Evolutionary conservation across 106 monocot genomes (phyloP).

Genomic region (Dactylorhiza incarnata): DNA sequence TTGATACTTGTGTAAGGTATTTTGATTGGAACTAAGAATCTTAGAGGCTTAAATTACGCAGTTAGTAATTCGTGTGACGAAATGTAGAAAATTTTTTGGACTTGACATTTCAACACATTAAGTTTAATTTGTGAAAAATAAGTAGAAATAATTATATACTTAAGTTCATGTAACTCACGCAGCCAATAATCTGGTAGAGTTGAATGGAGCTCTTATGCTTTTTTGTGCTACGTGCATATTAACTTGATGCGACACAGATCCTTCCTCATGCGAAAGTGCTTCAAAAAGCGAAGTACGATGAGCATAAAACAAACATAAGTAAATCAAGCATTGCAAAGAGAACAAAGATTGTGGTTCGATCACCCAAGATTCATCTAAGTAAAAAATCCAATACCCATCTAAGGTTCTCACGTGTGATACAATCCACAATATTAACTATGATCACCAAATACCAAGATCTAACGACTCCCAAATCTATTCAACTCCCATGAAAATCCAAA

Average conservation of each 20-base stretch:
- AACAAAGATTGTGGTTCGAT: too few relatives aligned
- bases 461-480: too few relatives aligned
- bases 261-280: too few relatives aligned
- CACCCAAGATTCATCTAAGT: too few relatives aligned
- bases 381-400: too few relatives aligned
- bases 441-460: too few relatives aligned
- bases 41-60: background rate
- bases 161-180: background rate
- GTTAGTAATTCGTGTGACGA: background rate
- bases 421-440: too few relatives aligned
- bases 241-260: background rate
- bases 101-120: background rate
- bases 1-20: conserved; percentile 85
- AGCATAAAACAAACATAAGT: too few relatives aligned
- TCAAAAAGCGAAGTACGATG: too few relatives aligned
- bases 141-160: background rate
- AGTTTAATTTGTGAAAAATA: background rate
- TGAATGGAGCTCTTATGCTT: background rate
- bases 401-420: too few relatives aligned
- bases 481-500: too few relatives aligned
- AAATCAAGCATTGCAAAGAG: too few relatives aligned
- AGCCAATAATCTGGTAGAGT: background rate
- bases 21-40: background rate
- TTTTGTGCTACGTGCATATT: background rate
- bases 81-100: background rate